A percentile compares a stretch with the other conserved stretches of the same genome.
phyloP scores from a whole-genome alignment of 1,284 basidiomycete genomes.

The Xerocomus minutiporus region DNA sequence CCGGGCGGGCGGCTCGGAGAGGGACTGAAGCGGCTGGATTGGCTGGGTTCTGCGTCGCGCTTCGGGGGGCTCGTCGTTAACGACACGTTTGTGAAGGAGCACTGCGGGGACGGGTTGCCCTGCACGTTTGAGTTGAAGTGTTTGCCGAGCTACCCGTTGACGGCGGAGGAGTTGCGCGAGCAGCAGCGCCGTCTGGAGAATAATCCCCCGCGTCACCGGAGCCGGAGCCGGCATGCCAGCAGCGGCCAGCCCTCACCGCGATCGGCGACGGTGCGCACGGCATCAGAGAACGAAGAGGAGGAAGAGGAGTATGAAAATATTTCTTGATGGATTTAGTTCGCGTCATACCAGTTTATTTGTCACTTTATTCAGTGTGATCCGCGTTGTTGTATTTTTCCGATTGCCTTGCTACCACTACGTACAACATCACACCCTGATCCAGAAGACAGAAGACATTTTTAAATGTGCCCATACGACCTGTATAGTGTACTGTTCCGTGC shows the following conservation, averaged over 20 bases:
- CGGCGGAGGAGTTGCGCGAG: constrained; percentile 47
- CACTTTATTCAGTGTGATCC: constrained; percentile 21
- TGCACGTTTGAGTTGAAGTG: constrained; percentile 60
- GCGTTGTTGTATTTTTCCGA: background rate
- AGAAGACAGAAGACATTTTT: background rate
- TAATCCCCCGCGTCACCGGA: constrained; percentile 19
- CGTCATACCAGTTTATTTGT: constrained; percentile 23
- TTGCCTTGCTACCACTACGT: background rate
- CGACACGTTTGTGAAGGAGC: constrained; percentile 40
- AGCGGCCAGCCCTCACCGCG: constrained; percentile 19
- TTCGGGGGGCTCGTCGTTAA: constrained; percentile 57
- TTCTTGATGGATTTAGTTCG: constrained; percentile 6
- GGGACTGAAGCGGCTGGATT: constrained; percentile 61
- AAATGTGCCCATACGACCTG: background rate
- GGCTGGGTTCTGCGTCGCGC: constrained; percentile 49
- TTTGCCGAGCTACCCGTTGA: constrained; percentile 43
- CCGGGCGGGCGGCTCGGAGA: constrained; percentile 62
- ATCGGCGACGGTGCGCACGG: constrained; percentile 9
- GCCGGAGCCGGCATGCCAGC: constrained; percentile 17
- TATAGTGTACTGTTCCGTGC: background rate
- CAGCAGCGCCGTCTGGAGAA: constrained; percentile 35
- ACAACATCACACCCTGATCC: background rate
- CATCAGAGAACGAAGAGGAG: constrained; percentile 17
- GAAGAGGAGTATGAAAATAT: constrained; percentile 5
- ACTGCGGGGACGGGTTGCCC: constrained; percentile 48